Evolutionary conservation across 768 basidiomycete species (phyloP), one percentile per base, ranked within the genome.

Genomic region (Punctularia strigosozonata): DNA sequence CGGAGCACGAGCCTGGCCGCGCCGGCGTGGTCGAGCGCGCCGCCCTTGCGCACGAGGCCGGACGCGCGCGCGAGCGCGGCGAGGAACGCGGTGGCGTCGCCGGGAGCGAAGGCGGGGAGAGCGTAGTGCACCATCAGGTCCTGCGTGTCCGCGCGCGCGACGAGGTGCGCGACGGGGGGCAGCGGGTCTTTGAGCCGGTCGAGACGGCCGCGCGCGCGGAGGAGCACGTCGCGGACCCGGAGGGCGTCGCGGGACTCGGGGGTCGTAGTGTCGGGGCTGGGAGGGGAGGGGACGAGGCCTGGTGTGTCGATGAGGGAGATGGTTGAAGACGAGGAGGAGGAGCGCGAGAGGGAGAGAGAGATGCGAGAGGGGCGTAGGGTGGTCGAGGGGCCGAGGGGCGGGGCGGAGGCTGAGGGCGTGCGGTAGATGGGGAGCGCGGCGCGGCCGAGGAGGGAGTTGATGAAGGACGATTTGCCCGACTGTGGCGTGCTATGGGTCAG

Each of bases 91-190:
- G 66, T 65, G 4, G 69, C 53, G 49, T 91, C 77, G 2, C 80
- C 78, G 32, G 65, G 64, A 6, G 70, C 47, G 55, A 92, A 91
- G 6, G 80, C 85, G 3, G 91, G 85, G 12, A 90, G 64, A 47
- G 71, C 77, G 62, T 92, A 94, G 36, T 78, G 62, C n/a, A 94
- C 59, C 84, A 92, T 91, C 30, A 95, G 66, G 55, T 94, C 91
- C 52, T 91, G 80, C 23, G 70, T 59, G 48, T 72, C 73, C 2
- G 83, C 75, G 20, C 75, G 73, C 25, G 71, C 56, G 18, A 91
- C 66, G 43, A 95, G 73, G 45, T 81, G 69, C 14, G 68, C 57
- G 40, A 84, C 87, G 37, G 78, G 70, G 23, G 71, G 73, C 24
- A 74, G 47, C 35, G 86, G 78, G 51, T 91, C 86, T 55, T 90